Conservation (phyloP, 768 basidiomycete genomes). For the Russula brevipes region DNA sequence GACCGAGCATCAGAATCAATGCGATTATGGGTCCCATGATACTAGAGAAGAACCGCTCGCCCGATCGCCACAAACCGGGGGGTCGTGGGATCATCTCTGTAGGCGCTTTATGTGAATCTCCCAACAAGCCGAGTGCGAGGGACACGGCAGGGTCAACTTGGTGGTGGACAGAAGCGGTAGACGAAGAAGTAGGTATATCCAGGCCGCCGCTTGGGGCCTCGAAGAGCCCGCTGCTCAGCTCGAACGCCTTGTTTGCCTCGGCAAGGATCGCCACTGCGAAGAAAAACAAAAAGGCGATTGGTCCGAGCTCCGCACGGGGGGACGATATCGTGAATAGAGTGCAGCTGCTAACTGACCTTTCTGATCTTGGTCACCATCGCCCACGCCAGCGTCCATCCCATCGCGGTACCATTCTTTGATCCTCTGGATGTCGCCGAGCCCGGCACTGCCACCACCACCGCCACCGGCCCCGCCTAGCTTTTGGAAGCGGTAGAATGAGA, state of each 20-base stretch:
- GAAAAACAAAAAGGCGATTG: not conserved
- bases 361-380: constrained; percentile 31
- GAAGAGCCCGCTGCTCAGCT: constrained; percentile 29
- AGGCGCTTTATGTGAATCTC: not conserved
- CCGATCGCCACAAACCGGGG: constrained; percentile 13
- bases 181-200: constrained; percentile 28
- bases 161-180: not conserved
- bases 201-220: not conserved
- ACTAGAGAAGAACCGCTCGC: constrained; percentile 1
- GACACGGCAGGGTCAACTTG: not conserved
- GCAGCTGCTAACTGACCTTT: constrained; percentile 29
- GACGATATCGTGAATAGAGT: not conserved
- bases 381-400: constrained; percentile 38
- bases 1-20: not conserved
- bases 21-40: constrained; percentile 1
- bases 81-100: constrained; percentile 12
- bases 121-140: not conserved
- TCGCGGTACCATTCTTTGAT: constrained; percentile 68
- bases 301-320: no score
- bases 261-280: constrained; percentile 29
- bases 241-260: constrained; percentile 34
- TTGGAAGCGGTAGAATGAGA: constrained; percentile 66
- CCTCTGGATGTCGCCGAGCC: constrained; percentile 57
- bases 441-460: constrained; percentile 30
- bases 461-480: constrained; percentile 43